These are phyloP conservation scores for Botrytis medusae DNA, from an alignment of 2,329 filamentous ascomycete genomes.

Conservation along the genomic window DNA sequence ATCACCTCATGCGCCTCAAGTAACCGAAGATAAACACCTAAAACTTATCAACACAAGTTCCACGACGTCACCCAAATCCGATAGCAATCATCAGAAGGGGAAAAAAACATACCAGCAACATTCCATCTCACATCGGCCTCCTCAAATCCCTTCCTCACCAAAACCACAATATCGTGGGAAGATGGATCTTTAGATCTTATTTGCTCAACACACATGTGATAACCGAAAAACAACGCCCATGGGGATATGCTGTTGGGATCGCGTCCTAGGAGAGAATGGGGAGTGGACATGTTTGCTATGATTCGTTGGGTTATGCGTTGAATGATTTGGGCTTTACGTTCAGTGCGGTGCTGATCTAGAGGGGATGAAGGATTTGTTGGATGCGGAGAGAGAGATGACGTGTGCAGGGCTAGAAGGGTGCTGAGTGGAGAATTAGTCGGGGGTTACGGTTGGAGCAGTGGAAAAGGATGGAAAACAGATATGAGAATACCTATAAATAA, in stretches of 20 bases:
- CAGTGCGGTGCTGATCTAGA: background rate
- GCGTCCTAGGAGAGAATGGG: background rate
- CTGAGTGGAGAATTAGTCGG: background rate
- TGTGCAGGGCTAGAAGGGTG: background rate
- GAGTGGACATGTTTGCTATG: background rate
- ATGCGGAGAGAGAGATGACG: background rate
- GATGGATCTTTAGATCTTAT: background rate
- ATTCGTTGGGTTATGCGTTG: background rate
- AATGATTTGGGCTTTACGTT: background rate
- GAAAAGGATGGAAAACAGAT: background rate
- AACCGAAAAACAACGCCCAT: background rate
- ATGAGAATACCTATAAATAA: background rate
- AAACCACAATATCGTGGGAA: background rate
- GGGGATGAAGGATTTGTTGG: background rate
- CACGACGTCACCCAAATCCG: background rate
- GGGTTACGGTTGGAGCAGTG: background rate
- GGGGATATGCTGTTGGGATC: background rate
- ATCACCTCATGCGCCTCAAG: background rate
- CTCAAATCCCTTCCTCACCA: background rate
- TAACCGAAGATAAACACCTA: background rate
- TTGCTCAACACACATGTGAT: background rate
- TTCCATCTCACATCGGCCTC: background rate
- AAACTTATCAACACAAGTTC: background rate
- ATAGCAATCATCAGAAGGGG: background rate
- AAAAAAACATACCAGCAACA: background rate